phyloP scores from a whole-genome alignment of 2,329 filamentous ascomycete genomes.

The Ophiocordyceps polyrhachis-furcata region DNA sequence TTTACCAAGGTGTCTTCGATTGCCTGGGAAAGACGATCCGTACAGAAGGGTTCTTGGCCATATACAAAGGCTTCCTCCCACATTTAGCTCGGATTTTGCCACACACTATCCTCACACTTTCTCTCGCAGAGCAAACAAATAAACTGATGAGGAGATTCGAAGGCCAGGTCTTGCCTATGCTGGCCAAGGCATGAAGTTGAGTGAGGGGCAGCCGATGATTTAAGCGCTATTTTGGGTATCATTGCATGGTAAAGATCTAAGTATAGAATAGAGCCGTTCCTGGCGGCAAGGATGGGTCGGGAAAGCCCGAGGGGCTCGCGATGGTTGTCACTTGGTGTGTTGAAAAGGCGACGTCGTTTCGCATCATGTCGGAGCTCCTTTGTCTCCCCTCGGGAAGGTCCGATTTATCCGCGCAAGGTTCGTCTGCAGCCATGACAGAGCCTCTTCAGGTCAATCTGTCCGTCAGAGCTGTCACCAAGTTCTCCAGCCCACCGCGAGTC shows the following conservation, averaged over 20 bases:
- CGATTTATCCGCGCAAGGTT: constrained; percentile 33
- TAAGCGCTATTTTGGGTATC: background rate
- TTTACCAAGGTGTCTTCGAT: constrained; percentile 89
- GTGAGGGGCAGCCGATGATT: background rate
- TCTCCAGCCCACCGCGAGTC: constrained; percentile 45
- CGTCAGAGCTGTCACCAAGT: constrained; percentile 27
- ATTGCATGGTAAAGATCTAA: background rate
- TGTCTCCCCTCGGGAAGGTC: background rate
- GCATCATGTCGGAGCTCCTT: background rate
- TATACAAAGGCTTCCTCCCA: constrained; percentile 96
- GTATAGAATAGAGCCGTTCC: background rate
- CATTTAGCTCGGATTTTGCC: constrained; percentile 87
- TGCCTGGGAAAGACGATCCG: constrained; percentile 79
- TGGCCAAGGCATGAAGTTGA: constrained; percentile 10
- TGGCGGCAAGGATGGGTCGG: background rate
- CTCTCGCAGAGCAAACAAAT: constrained; percentile 90
- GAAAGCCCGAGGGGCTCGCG: background rate
- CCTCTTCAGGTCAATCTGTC: constrained; percentile 11
- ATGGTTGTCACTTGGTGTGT: background rate
- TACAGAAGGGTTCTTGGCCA: constrained; percentile 77
- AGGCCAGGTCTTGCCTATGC: constrained; percentile 27
- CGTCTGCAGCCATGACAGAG: constrained; percentile 62
- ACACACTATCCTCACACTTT: constrained; percentile 86
- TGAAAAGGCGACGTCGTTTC: background rate
- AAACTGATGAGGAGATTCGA: constrained; percentile 76